A percentile compares a stretch with the other conserved stretches of the same genome.
Evolutionary conservation across 352 stramenopile genomes (phyloP).

Genomic region (Hyaloperonospora arabidopsidis): DNA sequence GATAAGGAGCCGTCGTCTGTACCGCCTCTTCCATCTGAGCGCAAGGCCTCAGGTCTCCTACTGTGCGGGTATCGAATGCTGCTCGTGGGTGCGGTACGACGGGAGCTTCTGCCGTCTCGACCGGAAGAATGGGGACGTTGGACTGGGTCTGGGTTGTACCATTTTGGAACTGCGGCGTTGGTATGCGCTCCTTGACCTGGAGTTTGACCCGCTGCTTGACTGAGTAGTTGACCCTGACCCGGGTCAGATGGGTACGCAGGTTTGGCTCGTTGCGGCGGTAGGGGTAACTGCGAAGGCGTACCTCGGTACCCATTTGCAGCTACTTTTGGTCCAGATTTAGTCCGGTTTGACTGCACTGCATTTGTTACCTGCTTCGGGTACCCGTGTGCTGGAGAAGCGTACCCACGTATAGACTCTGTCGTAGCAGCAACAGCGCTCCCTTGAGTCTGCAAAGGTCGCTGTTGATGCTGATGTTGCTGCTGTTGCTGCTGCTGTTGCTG

Average conservation of each 20-base stretch:
- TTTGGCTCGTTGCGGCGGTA: conserved; percentile 20
- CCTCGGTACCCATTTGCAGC: conserved; percentile 35
- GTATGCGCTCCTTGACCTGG: too few relatives aligned
- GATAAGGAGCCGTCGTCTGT: too few relatives aligned
- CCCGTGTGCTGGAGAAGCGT: conserved; percentile 23
- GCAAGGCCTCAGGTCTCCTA: too few relatives aligned
- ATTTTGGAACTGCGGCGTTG: too few relatives aligned
- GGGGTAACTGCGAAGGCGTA: conserved; percentile 19
- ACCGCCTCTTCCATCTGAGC: too few relatives aligned
- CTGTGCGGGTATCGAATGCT: too few relatives aligned
- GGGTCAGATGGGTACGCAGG: conserved; percentile 25
- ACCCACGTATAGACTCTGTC: conserved; percentile 24
- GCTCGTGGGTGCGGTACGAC: too few relatives aligned
- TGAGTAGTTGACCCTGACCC: conserved; percentile 17
- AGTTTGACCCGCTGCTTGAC: conserved; percentile 6
- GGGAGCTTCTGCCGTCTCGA: too few relatives aligned
- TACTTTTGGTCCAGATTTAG: conserved; percentile 34
- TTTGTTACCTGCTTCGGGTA: conserved; percentile 30
- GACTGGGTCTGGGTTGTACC: too few relatives aligned
- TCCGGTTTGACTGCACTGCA: conserved; percentile 19
- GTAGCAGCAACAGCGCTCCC: conserved; percentile 17
- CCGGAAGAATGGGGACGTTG: too few relatives aligned
- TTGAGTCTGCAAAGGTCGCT: conserved; percentile 30
- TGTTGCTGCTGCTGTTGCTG: too few relatives aligned
- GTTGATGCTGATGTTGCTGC: too few relatives aligned